Percentiles rank a stretch among this genome's conserved stretches.
Conservation (phyloP, 345 rosid species). For the Syzygium aqueum region DNA sequence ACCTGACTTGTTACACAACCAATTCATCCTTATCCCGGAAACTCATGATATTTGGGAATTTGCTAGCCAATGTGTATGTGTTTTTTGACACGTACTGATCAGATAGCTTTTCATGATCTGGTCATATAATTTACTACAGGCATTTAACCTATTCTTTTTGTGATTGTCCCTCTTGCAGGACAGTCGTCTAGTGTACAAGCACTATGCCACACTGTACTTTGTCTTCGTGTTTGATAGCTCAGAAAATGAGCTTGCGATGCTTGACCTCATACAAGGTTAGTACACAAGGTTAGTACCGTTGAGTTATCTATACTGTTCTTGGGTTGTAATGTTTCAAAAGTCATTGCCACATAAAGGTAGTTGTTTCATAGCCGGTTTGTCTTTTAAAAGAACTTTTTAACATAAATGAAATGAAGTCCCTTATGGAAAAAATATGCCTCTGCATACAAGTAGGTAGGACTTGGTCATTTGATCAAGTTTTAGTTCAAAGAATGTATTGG, state of each 20-base stretch:
- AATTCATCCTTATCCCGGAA: neutral
- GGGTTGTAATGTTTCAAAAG: neutral
- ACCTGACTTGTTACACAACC: neutral
- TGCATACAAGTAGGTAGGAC: neutral
- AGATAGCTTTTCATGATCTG: neutral
- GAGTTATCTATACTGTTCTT: neutral
- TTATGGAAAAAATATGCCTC: neutral
- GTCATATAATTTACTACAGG: neutral
- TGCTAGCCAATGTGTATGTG: neutral
- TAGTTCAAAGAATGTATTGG: neutral
- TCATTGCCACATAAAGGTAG: neutral
- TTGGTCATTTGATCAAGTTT: neutral
- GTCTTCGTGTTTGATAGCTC: conserved; percentile 76
- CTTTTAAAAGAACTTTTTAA: neutral
- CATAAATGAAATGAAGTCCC: neutral
- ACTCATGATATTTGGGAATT: neutral
- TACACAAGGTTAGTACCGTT: conserved; percentile 44
- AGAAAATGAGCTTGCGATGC: conserved; percentile 96
- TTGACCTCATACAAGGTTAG: conserved; percentile 87
- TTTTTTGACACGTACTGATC: neutral
- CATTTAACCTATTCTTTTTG: neutral
- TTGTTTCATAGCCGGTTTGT: neutral
- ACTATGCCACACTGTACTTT: conserved; percentile 83
- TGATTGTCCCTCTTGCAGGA: conserved; percentile 35
- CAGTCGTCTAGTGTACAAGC: conserved; percentile 80